Base-by-base conservation (phyloP, 257 asterid species). In the Apocynum venetum region DNA sequence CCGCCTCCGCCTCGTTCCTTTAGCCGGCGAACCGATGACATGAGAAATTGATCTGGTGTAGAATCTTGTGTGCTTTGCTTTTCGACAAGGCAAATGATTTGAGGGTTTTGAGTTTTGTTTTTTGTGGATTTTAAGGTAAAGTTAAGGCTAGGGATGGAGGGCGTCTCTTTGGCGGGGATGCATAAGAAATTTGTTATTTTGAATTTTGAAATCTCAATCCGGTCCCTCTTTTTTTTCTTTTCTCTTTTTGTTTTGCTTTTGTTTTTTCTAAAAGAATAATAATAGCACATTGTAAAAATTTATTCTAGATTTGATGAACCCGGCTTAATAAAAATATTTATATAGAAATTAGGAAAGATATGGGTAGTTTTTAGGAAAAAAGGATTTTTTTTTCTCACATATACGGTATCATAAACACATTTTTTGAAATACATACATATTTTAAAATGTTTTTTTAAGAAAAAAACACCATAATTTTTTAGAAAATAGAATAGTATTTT, bases 1-100 rank as follows among this genome's bases (percentile, higher is more conserved):
- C 80, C 89, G 59, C 84, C 89, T 72, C 88, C 89, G 66, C 88
- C 88, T 72, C 89, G 91, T 74, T 90, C 96, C 72, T 88, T 91
- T 15, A 75, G 66, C 66, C 96, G 92, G 83, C 96, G 92, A 20
- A 79, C 82, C 13, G 94, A 84, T 44, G 97, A 66, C 38, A 89
- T 71, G 43, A 94, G 87, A 92, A 52, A 19, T 81, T 25, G 31
- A 53, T 44, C 7, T 49, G 61, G 46, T 3, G 38, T 44, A 8
- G 64, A 49, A 48, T 25, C 7, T 40, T 31, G 73, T 0, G 41
- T 0, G 57, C 6, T 51, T 8, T 19, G 25, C 20, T 48, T 48
- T 15, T 15, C 11, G 43, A 52, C 4, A 48, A 72, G 64, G 15
- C 6, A 55, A 13, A 55, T 52, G n/a, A 19, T 36, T 38, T 19